A percentile compares a stretch with the other conserved stretches of the same genome.
Evolutionary conservation across 208 protist species (phyloP).

Genomic region (Acanthamoeba divionensis): DNA sequence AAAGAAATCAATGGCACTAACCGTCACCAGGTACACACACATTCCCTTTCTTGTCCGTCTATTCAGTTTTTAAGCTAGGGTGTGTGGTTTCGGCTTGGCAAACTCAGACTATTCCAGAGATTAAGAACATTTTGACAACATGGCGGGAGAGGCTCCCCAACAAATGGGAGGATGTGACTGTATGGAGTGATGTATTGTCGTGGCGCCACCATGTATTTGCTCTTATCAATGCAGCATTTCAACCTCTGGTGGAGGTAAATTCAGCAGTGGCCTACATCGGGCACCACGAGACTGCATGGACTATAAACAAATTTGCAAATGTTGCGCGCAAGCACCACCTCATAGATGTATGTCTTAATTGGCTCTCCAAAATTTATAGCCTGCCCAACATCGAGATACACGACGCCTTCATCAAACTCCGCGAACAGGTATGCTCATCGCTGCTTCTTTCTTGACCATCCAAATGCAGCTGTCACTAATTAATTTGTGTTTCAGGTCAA

Average conservation of each 20-base stretch:
- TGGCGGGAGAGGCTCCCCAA: conserved; percentile 72
- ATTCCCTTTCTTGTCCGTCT: background rate
- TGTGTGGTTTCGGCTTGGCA: background rate
- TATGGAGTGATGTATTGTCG: conserved; percentile 70
- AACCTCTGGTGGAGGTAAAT: conserved; percentile 17
- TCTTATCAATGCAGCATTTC: conserved; percentile 35
- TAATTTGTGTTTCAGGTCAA: conserved; percentile 40
- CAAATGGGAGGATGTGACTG: conserved; percentile 66
- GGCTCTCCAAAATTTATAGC: conserved; percentile 70
- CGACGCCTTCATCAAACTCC: conserved; percentile 77
- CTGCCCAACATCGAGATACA: conserved; percentile 77
- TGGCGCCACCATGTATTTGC: conserved; percentile 76
- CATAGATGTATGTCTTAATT: conserved; percentile 69
- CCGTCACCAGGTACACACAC: background rate
- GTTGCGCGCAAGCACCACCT: conserved; percentile 75
- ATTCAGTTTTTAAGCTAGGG: background rate
- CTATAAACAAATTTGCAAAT: conserved; percentile 75
- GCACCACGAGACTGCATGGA: conserved; percentile 76
- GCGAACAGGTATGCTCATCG: conserved; percentile 63
- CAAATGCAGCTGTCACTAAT: no score
- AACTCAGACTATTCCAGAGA: conserved; percentile 52
- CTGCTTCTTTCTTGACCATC: no score
- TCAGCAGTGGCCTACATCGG: conserved; percentile 57
- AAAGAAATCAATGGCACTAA: conserved; percentile 52
- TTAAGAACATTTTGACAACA: conserved; percentile 63